These are phyloP conservation scores for Plasmopara halstedii DNA, from an alignment of 352 stramenopile genomes.

Conservation along the genomic window DNA sequence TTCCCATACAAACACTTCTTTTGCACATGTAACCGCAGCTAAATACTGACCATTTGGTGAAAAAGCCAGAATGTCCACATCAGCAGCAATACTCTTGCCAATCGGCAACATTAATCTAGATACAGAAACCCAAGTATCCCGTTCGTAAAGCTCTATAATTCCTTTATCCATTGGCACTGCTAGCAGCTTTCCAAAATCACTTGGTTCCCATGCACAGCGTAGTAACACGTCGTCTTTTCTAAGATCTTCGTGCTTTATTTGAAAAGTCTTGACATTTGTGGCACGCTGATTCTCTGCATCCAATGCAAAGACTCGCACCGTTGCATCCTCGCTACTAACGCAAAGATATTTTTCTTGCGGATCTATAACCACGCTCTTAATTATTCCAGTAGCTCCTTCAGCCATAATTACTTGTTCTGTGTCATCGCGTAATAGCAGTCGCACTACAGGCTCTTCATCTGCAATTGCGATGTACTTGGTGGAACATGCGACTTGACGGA, in stretches of 20 bases:
- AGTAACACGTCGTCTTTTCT: constrained; percentile 54
- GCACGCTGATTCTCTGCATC: constrained; percentile 31
- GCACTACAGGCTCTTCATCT: constrained; percentile 65
- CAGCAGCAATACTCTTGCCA: constrained; percentile 39
- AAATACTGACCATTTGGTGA: constrained; percentile 78
- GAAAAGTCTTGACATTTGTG: constrained; percentile 38
- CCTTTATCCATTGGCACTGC: constrained; percentile 58
- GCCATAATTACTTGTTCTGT: constrained; percentile 56
- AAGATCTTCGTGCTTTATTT: constrained; percentile 52
- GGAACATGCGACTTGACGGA: constrained; percentile 63
- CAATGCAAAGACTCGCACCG: constrained; percentile 60
- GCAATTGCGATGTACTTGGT: constrained; percentile 55
- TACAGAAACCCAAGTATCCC: constrained; percentile 35
- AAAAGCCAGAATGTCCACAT: constrained; percentile 68
- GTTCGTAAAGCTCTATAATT: constrained; percentile 59
- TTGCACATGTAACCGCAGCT: constrained; percentile 51
- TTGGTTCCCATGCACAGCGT: constrained; percentile 58
- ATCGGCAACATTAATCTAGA: constrained; percentile 47
- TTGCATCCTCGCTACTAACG: constrained; percentile 57
- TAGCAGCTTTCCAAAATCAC: constrained; percentile 26
- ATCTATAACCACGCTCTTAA: constrained; percentile 73
- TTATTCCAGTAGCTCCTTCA: constrained; percentile 48
- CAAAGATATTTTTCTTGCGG: constrained; percentile 55
- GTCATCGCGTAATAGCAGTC: constrained; percentile 47
- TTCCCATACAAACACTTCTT: constrained; percentile 70